Evolutionary conservation across 2,329 filamentous ascomycete species (phyloP), one percentile per base, ranked within the genome.

Genomic region (Trichoderma guizhouense): DNA sequence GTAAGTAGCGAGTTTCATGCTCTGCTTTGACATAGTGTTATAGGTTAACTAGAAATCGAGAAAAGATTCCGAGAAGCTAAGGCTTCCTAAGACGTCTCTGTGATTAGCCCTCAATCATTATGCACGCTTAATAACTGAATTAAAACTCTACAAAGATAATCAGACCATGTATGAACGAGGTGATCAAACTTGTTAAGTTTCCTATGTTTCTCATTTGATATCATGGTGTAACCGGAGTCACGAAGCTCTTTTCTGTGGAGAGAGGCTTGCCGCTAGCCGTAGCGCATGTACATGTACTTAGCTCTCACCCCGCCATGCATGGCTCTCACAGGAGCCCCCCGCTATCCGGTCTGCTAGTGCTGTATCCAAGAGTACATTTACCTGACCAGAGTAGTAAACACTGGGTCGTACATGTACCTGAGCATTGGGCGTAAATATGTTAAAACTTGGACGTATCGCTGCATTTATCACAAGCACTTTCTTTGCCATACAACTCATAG

Each of bases 21-120:
- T 3, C 9, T 18, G 2, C 1, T 15, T 3, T 43, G 15, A 3
- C 15, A 18, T 1, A 18, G 3, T 7, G 3, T 18, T 43, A 1
- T n/a, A 43, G 39, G 39, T n/a, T 43, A 43, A 43, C 39, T 43
- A n/a, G 15, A n/a, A 43, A 43, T 43, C 18, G 39, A 7, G 39
- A 43, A n/a, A 43, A 0, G 39, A 43, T n/a, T n/a, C 39, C 15
- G 7, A 39, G 36, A 15, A 39, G 36, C 32, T 12, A 32, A 32
- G 32, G 32, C 5, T 32, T 7, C 36, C 36, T 43, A 4, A 18
- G 36, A 43, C 3, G 36, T 7, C 36, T n/a, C 39, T 43, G 39
- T 43, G 39, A 43, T n/a, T n/a, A 43, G 7, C 1, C 7, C 7
- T 43, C 7, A 18, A 5, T n/a, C 3, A 43, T n/a, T 43, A n/a